Conservation (phyloP, 148 eudicot species). For the Talinum fruticosum region DNA sequence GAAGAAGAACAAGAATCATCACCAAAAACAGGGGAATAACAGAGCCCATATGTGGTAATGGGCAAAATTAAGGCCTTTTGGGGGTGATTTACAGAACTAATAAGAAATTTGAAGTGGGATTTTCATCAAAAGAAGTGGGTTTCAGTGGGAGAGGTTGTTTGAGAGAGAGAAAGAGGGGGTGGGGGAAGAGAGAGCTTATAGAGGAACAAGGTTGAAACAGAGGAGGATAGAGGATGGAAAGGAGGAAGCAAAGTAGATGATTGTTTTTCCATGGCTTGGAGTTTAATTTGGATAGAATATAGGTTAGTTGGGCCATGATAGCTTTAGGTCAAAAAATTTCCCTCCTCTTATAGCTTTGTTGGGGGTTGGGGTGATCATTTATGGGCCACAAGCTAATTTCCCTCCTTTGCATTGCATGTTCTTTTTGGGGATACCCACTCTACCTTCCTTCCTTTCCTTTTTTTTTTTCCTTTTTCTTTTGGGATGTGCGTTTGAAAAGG, state of each 20-base stretch:
- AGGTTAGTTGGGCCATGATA: constrained; percentile 29
- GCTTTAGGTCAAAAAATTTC: constrained; percentile 20
- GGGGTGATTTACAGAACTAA: constrained; percentile 9
- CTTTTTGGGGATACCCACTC: too few relatives aligned
- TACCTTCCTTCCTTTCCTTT: too few relatives aligned
- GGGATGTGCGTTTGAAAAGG: neutral
- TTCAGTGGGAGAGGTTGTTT: constrained; percentile 21
- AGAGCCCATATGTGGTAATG: constrained; percentile 52
- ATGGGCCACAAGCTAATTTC: constrained; percentile 2
- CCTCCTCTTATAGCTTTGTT: constrained; percentile 23
- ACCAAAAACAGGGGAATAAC: constrained; percentile 28
- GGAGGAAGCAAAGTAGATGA: constrained; percentile 27
- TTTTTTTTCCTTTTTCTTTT: neutral
- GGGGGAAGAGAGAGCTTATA: too few relatives aligned
- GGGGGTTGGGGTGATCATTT: constrained; percentile 19
- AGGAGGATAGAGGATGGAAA: constrained; percentile 12
- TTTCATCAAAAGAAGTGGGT: constrained; percentile 20
- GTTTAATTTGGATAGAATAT: constrained; percentile 11
- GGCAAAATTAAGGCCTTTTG: neutral
- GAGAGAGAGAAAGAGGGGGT: neutral
- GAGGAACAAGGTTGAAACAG: neutral
- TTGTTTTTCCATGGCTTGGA: constrained; percentile 26
- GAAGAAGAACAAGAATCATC: constrained; percentile 5
- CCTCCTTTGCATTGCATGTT: too few relatives aligned
- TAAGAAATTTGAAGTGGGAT: constrained; percentile 16